phyloP scores from a whole-genome alignment of 371 early-diverging fungal species.

The Zychaea mexicana region DNA sequence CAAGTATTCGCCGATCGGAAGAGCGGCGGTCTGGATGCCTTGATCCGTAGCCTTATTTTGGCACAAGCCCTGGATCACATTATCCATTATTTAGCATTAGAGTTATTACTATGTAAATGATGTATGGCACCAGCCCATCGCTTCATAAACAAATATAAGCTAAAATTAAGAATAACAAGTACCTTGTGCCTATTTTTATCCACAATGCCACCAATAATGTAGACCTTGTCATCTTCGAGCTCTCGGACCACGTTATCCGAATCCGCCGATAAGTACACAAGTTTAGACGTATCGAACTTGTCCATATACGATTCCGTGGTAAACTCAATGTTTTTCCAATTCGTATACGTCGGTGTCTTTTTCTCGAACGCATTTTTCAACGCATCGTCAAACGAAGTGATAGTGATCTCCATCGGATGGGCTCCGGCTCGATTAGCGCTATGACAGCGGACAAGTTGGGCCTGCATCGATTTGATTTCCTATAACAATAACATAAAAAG shows the following conservation, averaged over 20 bases:
- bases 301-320: constrained; percentile 42
- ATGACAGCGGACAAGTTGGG: constrained; percentile 72
- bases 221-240: constrained; percentile 75
- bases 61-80: constrained; percentile 64
- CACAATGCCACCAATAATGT: constrained; percentile 94
- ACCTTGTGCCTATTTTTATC: constrained; percentile 91
- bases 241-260: constrained; percentile 67
- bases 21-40: constrained; percentile 77
- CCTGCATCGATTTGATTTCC: constrained; percentile 67
- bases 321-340: constrained; percentile 47
- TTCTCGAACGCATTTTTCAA: constrained; percentile 39
- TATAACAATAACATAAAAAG: neutral
- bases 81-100: neutral
- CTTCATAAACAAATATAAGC: neutral
- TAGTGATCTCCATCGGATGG: constrained; percentile 50
- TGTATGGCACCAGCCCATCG: too few species aligned
- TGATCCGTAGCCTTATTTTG: constrained; percentile 74
- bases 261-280: constrained; percentile 93
- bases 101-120: too few species aligned
- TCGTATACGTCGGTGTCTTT: constrained; percentile 41
- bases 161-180: neutral
- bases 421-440: constrained; percentile 59
- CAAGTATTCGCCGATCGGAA: constrained; percentile 88
- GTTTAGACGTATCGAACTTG: constrained; percentile 51
- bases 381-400: constrained; percentile 50